Base-by-base conservation (phyloP, 371 early-diverging fungal genomes). In the Zychaea mexicana region DNA sequence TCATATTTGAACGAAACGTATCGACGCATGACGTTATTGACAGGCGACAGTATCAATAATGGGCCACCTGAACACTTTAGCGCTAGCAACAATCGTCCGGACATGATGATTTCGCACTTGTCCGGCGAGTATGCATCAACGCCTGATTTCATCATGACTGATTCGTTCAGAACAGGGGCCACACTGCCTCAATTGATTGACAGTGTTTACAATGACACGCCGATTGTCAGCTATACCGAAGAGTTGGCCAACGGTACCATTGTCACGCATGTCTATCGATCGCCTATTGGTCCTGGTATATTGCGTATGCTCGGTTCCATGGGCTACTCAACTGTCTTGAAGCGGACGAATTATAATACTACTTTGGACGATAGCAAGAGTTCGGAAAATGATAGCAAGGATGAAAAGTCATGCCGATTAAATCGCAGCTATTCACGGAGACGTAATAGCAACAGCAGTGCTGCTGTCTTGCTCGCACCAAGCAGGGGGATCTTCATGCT, bases 221-320 rank as follows among this genome's bases (percentile, higher is more conserved):
- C 77, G 0, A 21, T 19, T 5, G 64, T 81, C 17, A 52, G 21
- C 1, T 81, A 78, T 46, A 70, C 69, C 36, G 54, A 24, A 7
- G 62, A 65, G 0, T 15, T 60, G 4, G 22, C 19, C 12, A 68
- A 65, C 45, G 70, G 73, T 19, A 70, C 53, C 21, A 46, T 59
- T 7, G 58, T 67, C 2, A 52, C 65, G 42, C 47, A 58, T 10
- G 27, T n/a, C 0, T 82, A 82, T 47, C 42, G 33, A 15, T 82
- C 77, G 2, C 74, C 82, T 10, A 78, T 82, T 32, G 82, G 82
- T 0, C 82, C 82, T 2, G 82, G 79, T 10, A 74, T 82, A 9
- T 52, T 82, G 30, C 69, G 79, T 10, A 70, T 79, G 4, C 38
- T 82, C 3, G 79, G 79, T 46, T 68, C 78, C 2, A 76, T 82